Evolutionary conservation across 163 green algal genomes (phyloP), one percentile per base, ranked within the genome.

Genomic region (Trebouxiophyceae sp.): DNA sequence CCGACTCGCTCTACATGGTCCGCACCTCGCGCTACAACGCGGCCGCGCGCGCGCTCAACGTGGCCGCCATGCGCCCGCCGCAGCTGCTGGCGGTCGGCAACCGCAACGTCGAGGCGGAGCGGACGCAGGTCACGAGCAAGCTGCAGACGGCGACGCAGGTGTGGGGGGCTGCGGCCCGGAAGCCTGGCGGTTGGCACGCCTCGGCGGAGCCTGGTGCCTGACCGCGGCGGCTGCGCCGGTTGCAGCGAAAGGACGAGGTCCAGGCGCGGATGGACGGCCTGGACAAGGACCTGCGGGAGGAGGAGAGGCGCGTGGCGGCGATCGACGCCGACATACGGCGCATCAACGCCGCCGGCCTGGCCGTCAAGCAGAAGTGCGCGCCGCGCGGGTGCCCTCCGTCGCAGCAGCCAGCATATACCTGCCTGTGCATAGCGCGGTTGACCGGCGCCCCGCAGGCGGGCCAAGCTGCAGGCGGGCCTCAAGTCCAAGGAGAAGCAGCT

Each of bases 181-280:
- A n/a, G n/a, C n/a, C n/a, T n/a, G n/a, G n/a, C n/a, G n/a, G n/a
- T n/a, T n/a, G n/a, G n/a, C n/a, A n/a, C n/a, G n/a, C n/a, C n/a
- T n/a, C n/a, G n/a, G n/a, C n/a, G n/a, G n/a, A n/a, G n/a, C n/a
- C n/a, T n/a, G n/a, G n/a, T n/a, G n/a, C n/a, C n/a, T n/a, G n/a
- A n/a, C n/a, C n/a, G n/a, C n/a, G n/a, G n/a, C n/a, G n/a, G n/a
- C n/a, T n/a, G n/a, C n/a, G n/a, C n/a, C n/a, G n/a, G n/a, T n/a
- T n/a, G n/a, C n/a, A n/a, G n/a, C n/a, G n/a, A n/a, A n/a, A n/a
- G 26, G 65, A 77, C 20, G 54, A 70, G 50, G 55, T 89, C 23
- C 27, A 82, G 6, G 27, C 62, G 0, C 24, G 74, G 45, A 54
- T 77, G n/a, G 6, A 57, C 20, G n/a, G n/a, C n/a, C n/a, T 50